Conservation (phyloP, 2,329 filamentous ascomycete genomes). For the Aspergillus pseudoterreus region DNA sequence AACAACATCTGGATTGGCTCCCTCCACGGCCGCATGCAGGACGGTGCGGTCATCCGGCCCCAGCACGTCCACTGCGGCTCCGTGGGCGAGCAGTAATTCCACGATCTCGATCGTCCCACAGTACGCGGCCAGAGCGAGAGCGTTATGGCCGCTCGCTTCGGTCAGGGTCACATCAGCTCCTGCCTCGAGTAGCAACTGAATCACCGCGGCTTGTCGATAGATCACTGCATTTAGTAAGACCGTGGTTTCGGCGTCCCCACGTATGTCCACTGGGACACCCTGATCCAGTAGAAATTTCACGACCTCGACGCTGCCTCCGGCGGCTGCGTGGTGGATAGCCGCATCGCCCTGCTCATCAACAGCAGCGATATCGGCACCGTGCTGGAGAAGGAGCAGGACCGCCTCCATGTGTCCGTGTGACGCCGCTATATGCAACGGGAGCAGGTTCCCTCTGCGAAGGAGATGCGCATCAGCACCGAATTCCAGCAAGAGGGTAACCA, state of each 20-base stretch:
- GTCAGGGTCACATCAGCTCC: not conserved
- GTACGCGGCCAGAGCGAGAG: not conserved
- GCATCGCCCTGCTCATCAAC: not conserved
- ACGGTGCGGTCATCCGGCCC: not conserved
- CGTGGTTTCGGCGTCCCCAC: not conserved
- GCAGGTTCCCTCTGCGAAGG: not conserved
- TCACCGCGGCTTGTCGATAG: not conserved
- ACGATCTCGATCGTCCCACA: not conserved
- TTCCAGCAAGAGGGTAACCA: not conserved
- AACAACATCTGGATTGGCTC: not conserved
- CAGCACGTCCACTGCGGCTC: not conserved
- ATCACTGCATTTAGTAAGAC: not conserved
- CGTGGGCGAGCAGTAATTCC: not conserved
- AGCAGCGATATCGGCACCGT: not conserved
- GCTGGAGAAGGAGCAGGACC: not conserved
- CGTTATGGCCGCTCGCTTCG: not conserved
- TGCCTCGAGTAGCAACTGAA: not conserved
- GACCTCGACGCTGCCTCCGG: not conserved
- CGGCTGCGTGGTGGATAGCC: constrained; percentile 1
- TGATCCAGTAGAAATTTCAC: not conserved
- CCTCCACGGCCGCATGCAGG: not conserved
- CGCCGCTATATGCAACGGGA: constrained; percentile 1
- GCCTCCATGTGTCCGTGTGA: not conserved
- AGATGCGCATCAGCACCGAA: constrained; percentile 1
- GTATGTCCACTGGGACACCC: not conserved